These are phyloP conservation scores for Grigorovia humatica DNA, from an alignment of 805 yeast genomes.

Conservation along the genomic window DNA sequence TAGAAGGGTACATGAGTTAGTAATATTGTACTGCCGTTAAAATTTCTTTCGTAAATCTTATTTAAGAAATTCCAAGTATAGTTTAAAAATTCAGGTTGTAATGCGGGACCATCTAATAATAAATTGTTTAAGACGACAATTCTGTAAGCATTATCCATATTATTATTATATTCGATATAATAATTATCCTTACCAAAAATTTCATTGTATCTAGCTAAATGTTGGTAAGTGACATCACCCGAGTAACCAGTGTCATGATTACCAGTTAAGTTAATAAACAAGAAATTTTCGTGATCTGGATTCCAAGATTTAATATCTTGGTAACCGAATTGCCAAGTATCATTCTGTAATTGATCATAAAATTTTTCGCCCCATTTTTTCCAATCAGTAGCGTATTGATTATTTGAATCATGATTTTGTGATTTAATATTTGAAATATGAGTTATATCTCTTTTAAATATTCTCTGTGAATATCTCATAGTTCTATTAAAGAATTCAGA, in stretches of 20 bases:
- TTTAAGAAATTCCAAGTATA: constrained; percentile 69
- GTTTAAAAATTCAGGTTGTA: constrained; percentile 56
- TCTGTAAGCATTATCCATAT: constrained; percentile 67
- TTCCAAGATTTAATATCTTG: constrained; percentile 62
- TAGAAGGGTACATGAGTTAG: constrained; percentile 85
- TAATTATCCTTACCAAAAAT: constrained; percentile 81
- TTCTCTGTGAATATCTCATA: constrained; percentile 56
- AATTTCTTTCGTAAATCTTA: constrained; percentile 42
- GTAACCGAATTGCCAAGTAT: constrained; percentile 36
- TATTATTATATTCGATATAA: constrained; percentile 59
- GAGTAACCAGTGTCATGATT: constrained; percentile 94
- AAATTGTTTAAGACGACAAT: constrained; percentile 80
- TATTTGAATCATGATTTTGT: constrained; percentile 20
- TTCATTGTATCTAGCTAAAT: constrained; percentile 64
- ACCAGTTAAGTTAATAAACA: constrained; percentile 79
- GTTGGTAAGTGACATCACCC: constrained; percentile 90
- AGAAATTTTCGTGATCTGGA: constrained; percentile 40
- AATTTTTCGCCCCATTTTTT: constrained; percentile 18
- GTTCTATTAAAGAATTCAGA: constrained; percentile 78
- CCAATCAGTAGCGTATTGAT: constrained; percentile 23
- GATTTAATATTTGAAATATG: constrained; percentile 39
- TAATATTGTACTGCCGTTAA: constrained; percentile 70
- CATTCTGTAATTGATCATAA: constrained; percentile 3
- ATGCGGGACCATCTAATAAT: constrained; percentile 82
- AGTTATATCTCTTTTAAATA: constrained; percentile 55